Conservation (phyloP, 163 green algal genomes). For the Scenedesmus sp. region DNA sequence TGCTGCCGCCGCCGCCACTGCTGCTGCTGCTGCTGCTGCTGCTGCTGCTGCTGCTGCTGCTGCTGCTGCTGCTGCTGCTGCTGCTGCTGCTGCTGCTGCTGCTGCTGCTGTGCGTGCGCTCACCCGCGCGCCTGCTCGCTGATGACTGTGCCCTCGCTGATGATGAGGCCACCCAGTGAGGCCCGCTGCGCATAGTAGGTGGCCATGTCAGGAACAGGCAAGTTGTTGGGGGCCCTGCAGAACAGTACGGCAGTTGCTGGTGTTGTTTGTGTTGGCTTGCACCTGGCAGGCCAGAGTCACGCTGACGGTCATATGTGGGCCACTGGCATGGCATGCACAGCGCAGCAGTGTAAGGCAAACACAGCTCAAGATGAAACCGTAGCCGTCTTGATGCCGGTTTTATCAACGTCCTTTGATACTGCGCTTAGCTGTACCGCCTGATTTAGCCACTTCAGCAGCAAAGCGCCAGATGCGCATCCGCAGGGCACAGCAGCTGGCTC, state of each 20-base stretch:
- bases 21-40: background rate
- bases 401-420: background rate
- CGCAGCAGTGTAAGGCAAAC: background rate
- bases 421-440: background rate
- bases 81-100: background rate
- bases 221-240: background rate
- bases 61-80: too few relatives aligned
- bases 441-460: too few relatives aligned
- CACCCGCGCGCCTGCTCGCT: conserved; percentile 47
- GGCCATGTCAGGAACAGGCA: conserved; percentile 24
- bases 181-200: conserved; percentile 81
- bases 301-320: background rate
- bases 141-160: conserved; percentile 77
- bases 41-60: too few relatives aligned
- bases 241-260: background rate
- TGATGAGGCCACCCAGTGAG: conserved; percentile 70
- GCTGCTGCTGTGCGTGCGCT: background rate
- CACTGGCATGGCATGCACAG: background rate
- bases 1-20: background rate
- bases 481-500: background rate
- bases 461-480: background rate
- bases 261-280: background rate
- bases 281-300: background rate
- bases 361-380: background rate
- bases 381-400: background rate